A percentile compares a stretch with the other conserved stretches of the same genome.
phyloP scores from a whole-genome alignment of 345 rosid genomes.

The Sonneratia caseolaris region DNA sequence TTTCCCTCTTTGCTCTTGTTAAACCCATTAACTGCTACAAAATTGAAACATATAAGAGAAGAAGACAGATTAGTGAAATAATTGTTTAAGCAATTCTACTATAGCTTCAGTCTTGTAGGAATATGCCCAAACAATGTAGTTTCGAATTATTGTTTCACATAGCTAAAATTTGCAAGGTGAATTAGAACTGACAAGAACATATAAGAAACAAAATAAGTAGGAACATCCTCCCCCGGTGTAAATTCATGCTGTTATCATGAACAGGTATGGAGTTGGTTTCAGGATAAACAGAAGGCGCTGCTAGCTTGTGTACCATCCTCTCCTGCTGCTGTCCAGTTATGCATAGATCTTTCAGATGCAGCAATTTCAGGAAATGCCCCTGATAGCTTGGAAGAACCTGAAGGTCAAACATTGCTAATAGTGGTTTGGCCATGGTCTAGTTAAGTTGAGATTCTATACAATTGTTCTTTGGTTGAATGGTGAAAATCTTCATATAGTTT shows the following conservation, averaged over 20 bases:
- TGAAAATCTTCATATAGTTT: neutral
- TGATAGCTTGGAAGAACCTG: conserved; percentile 19
- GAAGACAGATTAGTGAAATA: neutral
- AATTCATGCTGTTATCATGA: conserved; percentile 6
- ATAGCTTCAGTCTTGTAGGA: neutral
- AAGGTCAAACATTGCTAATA: conserved; percentile 30
- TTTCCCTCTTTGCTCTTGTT: conserved; percentile 4
- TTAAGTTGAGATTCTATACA: conserved; percentile 1
- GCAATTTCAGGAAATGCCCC: conserved; percentile 10
- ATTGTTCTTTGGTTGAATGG: neutral
- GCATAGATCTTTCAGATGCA: conserved; percentile 32
- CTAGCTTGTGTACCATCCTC: conserved; percentile 14
- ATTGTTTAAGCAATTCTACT: neutral
- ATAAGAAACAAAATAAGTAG: neutral
- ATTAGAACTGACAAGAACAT: neutral
- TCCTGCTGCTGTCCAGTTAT: conserved; percentile 24
- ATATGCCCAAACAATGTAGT: neutral
- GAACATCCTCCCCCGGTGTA: neutral
- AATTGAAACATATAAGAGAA: neutral
- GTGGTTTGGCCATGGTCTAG: neutral
- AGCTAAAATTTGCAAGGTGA: neutral
- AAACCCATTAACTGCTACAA: neutral
- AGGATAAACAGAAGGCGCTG: conserved; percentile 28
- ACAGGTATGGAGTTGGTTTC: conserved; percentile 67
- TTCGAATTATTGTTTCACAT: neutral